Evolutionary conservation across 768 basidiomycete species (phyloP).

Genomic region (Amanita fuliginea): DNA sequence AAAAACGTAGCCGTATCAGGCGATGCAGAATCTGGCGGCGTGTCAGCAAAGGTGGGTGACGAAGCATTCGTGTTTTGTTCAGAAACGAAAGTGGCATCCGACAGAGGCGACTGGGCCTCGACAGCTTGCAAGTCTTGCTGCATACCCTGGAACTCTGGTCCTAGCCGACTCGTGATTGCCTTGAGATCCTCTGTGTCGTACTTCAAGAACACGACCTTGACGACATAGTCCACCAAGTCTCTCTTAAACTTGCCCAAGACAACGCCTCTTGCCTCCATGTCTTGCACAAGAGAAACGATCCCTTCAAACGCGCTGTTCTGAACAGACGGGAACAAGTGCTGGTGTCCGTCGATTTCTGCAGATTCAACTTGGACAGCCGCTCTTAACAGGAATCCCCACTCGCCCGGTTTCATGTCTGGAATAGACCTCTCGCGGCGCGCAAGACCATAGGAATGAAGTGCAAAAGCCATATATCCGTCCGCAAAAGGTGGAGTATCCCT

Average conservation of each 20-base stretch:
- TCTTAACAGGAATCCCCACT: slow-evolving; percentile 37
- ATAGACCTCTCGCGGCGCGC: slow-evolving; percentile 18
- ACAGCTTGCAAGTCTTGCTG: too few species aligned
- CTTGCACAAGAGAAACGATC: slow-evolving; percentile 30
- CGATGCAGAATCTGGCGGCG: neutral
- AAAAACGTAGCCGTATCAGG: neutral
- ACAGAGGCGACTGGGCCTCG: neutral
- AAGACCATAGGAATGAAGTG: slow-evolving; percentile 36
- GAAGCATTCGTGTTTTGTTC: neutral
- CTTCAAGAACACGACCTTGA: slow-evolving; percentile 10
- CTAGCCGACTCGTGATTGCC: slow-evolving; percentile 3
- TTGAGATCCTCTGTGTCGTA: neutral
- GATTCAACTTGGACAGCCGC: slow-evolving; percentile 27
- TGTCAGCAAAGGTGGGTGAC: neutral
- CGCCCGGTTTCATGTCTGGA: slow-evolving; percentile 21
- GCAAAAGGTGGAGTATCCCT: slow-evolving; percentile 19
- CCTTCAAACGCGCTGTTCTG: slow-evolving; percentile 24
- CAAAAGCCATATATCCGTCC: slow-evolving; percentile 21
- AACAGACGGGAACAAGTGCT: slow-evolving; percentile 8
- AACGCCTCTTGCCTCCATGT: slow-evolving; percentile 23
- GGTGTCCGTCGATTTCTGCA: slow-evolving; percentile 16
- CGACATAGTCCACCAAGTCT: slow-evolving; percentile 14
- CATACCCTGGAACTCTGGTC: neutral
- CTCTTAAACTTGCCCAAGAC: slow-evolving; percentile 18
- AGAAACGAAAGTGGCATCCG: neutral